phyloP scores from a whole-genome alignment of 2,329 filamentous ascomycete species.

The Clonostachys sp. region DNA sequence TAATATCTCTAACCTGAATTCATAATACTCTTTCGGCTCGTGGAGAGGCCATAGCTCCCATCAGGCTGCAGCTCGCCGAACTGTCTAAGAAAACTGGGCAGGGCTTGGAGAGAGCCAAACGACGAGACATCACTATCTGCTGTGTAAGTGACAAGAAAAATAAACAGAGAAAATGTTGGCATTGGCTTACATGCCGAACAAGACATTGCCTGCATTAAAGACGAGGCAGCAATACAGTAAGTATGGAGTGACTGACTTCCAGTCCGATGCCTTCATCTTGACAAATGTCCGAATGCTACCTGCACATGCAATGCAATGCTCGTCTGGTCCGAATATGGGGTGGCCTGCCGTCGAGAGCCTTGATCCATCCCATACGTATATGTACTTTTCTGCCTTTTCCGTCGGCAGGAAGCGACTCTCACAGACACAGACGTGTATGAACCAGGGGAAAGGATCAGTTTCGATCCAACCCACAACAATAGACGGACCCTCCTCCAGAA shows the following conservation, averaged over 20 bases:
- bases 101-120: slow-evolving; percentile 3
- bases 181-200: slow-evolving; percentile 1
- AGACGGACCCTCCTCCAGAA: too few relatives aligned
- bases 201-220: slow-evolving; percentile 1
- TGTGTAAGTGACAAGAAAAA: not conserved
- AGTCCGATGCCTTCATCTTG: slow-evolving; percentile 1
- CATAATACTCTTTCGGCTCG: slow-evolving; percentile 1
- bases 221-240: slow-evolving; percentile 1
- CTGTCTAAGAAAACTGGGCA: slow-evolving; percentile 1
- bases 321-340: too few relatives aligned
- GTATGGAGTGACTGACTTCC: slow-evolving; percentile 1
- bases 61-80: slow-evolving; percentile 1
- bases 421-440: too few relatives aligned
- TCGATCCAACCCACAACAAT: too few relatives aligned
- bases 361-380: too few relatives aligned
- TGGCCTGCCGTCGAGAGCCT: too few relatives aligned
- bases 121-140: slow-evolving; percentile 1
- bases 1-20: not conserved
- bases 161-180: not conserved
- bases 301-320: too few relatives aligned
- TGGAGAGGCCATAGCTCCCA: not conserved
- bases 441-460: too few relatives aligned
- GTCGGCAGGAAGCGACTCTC: too few relatives aligned
- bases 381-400: too few relatives aligned
- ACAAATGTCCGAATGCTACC: not conserved